A percentile compares a stretch with the other conserved stretches of the same genome.
These are phyloP conservation scores for Elongisporangium senticosum DNA, from an alignment of 352 stramenopile genomes.

Conservation along the genomic window DNA sequence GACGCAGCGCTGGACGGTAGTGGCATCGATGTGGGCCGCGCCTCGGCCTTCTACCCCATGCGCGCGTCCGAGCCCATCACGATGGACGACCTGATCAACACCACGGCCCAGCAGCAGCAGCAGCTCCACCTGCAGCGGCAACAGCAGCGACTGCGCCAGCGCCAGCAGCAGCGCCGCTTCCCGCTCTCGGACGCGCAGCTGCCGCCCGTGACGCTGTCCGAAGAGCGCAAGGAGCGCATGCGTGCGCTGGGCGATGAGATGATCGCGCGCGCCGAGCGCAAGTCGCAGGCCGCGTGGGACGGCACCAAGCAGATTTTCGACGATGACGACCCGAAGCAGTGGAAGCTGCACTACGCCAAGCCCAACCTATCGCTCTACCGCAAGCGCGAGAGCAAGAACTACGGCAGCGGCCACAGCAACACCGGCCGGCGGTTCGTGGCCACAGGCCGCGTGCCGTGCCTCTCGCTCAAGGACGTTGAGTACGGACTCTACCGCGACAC, in stretches of 20 bases:
- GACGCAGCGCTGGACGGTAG: too few relatives aligned
- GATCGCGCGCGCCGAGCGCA: constrained; percentile 29
- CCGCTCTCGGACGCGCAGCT: constrained; percentile 18
- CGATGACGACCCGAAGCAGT: constrained; percentile 49
- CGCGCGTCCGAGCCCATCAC: too few relatives aligned
- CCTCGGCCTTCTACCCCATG: too few relatives aligned
- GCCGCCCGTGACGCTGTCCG: constrained; percentile 22
- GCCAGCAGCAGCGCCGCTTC: too few relatives aligned
- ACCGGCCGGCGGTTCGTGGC: constrained; percentile 42
- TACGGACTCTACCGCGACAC: constrained; percentile 68
- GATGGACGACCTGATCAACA: too few relatives aligned
- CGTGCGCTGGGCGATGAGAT: constrained; percentile 26
- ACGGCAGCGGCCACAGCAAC: constrained; percentile 4
- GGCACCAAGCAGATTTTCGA: constrained; percentile 58
- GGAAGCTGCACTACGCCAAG: constrained; percentile 58
- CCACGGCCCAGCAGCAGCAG: too few relatives aligned
- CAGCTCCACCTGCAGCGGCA: too few relatives aligned
- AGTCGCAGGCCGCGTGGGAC: constrained; percentile 47
- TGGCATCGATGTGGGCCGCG: too few relatives aligned
- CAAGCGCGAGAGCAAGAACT: constrained; percentile 3
- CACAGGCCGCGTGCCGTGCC: constrained; percentile 42
- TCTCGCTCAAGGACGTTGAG: constrained; percentile 60
- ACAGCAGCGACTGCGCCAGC: too few relatives aligned
- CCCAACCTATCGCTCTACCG: constrained; percentile 45
- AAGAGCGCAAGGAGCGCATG: constrained; percentile 21